A percentile compares a stretch with the other conserved stretches of the same genome.
phyloP scores from a whole-genome alignment of 345 rosid genomes.

The Turnera subulata region DNA sequence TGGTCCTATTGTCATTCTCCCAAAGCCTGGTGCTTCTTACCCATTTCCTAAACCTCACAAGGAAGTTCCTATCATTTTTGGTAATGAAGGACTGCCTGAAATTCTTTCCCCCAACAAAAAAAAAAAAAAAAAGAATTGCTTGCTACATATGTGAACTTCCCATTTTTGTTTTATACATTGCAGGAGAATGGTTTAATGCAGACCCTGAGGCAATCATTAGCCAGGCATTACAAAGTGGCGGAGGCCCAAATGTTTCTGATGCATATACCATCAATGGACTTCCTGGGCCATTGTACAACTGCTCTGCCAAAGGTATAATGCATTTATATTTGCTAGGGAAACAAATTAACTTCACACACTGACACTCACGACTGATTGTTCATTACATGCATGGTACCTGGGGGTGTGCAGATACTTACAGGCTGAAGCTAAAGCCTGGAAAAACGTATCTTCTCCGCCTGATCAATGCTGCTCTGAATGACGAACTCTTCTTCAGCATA shows the following conservation, averaged over 20 bases:
- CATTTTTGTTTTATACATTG: no score
- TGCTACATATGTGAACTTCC: no score
- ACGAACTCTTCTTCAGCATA: slow-evolving; percentile 1
- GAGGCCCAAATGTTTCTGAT: slow-evolving; percentile 5
- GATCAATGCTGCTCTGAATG: no score
- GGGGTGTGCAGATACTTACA: slow-evolving; percentile 4
- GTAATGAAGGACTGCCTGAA: no score
- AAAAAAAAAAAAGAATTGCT: no score
- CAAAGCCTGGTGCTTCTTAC: neutral
- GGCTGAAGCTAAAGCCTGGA: neutral
- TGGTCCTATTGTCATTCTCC: neutral
- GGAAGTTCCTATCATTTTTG: slow-evolving; percentile 2
- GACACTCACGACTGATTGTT: no score
- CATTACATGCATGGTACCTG: no score
- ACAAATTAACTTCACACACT: no score
- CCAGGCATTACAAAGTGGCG: neutral
- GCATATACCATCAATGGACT: no score
- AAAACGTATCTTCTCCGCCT: no score
- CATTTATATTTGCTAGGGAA: no score
- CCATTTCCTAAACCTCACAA: slow-evolving; percentile 6
- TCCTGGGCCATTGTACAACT: slow-evolving; percentile 1
- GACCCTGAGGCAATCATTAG: slow-evolving; percentile 3
- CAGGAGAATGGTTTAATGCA: slow-evolving; percentile 5
- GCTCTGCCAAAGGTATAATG: slow-evolving; percentile 5
- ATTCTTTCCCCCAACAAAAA: no score